A percentile compares a stretch with the other conserved stretches of the same genome.
Evolutionary conservation across 495 filamentous ascomycete species (phyloP).

Genomic region (Neurospora sp.): DNA sequence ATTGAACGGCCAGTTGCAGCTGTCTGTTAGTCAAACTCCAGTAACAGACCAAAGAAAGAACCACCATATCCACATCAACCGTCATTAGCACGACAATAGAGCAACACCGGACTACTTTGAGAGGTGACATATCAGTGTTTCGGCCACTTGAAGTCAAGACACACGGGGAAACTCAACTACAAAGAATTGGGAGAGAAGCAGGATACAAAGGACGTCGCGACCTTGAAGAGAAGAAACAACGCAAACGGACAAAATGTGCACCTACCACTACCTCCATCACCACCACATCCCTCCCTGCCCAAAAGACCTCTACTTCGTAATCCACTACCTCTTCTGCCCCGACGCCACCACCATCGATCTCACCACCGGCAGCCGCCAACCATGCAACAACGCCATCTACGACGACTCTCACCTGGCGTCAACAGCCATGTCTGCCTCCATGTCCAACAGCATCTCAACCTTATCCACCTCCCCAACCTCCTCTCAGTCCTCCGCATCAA

Average conservation of each 20-base stretch:
- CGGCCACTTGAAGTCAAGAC: background rate
- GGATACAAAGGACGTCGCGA: background rate
- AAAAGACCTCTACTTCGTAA: slow-evolving; percentile 26
- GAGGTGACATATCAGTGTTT: background rate
- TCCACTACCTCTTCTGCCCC: slow-evolving; percentile 32
- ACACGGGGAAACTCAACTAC: background rate
- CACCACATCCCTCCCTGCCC: slow-evolving; percentile 31
- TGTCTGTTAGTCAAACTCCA: background rate
- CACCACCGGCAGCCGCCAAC: slow-evolving; percentile 4
- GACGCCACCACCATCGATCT: slow-evolving; percentile 14
- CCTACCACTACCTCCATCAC: slow-evolving; percentile 14
- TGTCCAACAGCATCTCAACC: background rate
- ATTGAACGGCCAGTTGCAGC: background rate
- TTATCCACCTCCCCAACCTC: background rate
- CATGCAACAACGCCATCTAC: slow-evolving; percentile 16
- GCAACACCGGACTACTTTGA: background rate
- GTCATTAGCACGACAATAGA: background rate
- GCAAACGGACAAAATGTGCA: slow-evolving; percentile 6
- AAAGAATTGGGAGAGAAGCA: background rate
- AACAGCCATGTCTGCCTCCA: background rate
- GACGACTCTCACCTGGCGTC: slow-evolving; percentile 8
- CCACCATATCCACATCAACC: background rate
- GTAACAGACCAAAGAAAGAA: background rate
- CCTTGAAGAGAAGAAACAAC: background rate
- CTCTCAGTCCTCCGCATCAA: background rate